A percentile compares a stretch with the other conserved stretches of the same genome.
Conservation (phyloP, 179 eudicot species). For the Vitellaria paradoxa region DNA sequence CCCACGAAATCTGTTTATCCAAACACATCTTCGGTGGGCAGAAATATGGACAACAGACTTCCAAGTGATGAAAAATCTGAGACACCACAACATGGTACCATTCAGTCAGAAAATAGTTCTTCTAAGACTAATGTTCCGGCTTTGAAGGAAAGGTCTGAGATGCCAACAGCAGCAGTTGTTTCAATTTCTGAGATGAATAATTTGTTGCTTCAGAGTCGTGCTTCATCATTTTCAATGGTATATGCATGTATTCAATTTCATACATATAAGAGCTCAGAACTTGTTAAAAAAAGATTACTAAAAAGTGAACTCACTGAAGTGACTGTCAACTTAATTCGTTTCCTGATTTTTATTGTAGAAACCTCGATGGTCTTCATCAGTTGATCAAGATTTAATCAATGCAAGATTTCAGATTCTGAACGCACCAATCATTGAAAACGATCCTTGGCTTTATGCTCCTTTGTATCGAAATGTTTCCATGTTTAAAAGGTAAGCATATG, state of each 20-base stretch:
- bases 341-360: slow-evolving; percentile 30
- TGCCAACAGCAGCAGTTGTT: slow-evolving; percentile 31
- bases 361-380: slow-evolving; percentile 57
- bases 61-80: slow-evolving; percentile 10
- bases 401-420: slow-evolving; percentile 54
- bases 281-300: too few relatives aligned
- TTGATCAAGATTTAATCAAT: slow-evolving; percentile 43
- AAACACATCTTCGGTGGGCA: slow-evolving; percentile 15
- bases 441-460: slow-evolving; percentile 51
- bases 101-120: background rate
- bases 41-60: slow-evolving; percentile 2
- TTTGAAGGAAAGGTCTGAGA: slow-evolving; percentile 16
- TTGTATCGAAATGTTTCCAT: slow-evolving; percentile 61
- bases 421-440: slow-evolving; percentile 29
- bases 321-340: background rate
- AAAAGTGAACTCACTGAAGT: background rate
- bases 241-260: background rate
- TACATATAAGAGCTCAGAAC: background rate
- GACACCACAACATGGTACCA: background rate
- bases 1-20: slow-evolving; percentile 17
- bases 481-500: slow-evolving; percentile 52
- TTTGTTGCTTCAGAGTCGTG: slow-evolving; percentile 44
- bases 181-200: slow-evolving; percentile 62
- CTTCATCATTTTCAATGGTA: slow-evolving; percentile 50
- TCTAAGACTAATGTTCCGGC: slow-evolving; percentile 9